phyloP scores from a whole-genome alignment of 805 yeast genomes.

The Starmera quercuum region DNA sequence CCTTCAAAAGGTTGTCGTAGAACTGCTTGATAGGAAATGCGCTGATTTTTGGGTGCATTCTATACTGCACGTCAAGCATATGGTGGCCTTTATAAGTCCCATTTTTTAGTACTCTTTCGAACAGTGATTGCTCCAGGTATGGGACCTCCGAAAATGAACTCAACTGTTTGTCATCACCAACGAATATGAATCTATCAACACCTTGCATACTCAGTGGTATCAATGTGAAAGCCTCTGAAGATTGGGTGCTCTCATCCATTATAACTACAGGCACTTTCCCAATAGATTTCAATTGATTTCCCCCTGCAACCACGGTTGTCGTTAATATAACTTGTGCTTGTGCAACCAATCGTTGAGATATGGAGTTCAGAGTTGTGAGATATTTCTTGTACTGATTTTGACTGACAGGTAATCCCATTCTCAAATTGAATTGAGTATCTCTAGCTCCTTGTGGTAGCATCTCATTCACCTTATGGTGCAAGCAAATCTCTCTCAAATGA shows the following conservation, averaged over 20 bases:
- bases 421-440: conserved; percentile 35
- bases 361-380: conserved; percentile 33
- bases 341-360: conserved; percentile 42
- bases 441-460: conserved; percentile 38
- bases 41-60: conserved; percentile 61
- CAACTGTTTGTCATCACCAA: conserved; percentile 71
- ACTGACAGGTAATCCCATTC: conserved; percentile 35
- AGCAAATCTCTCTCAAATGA: conserved; percentile 49
- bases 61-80: conserved; percentile 63
- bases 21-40: conserved; percentile 49
- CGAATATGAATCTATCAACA: conserved; percentile 59
- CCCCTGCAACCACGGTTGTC: conserved; percentile 69
- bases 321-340: conserved; percentile 68
- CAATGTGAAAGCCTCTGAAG: conserved; percentile 64
- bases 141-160: conserved; percentile 67
- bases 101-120: conserved; percentile 57
- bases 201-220: conserved; percentile 67
- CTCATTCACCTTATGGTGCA: conserved; percentile 51
- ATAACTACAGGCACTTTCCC: conserved; percentile 63
- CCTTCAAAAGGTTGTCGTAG: conserved; percentile 39
- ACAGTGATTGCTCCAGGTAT: conserved; percentile 55
- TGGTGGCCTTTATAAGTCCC: conserved; percentile 54
- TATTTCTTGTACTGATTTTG: conserved; percentile 44
- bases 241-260: conserved; percentile 75
- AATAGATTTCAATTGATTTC: conserved; percentile 49